Evolutionary conservation across 2,329 filamentous ascomycete species (phyloP).

Genomic region (Aspergillus oerlinghausenensis): DNA sequence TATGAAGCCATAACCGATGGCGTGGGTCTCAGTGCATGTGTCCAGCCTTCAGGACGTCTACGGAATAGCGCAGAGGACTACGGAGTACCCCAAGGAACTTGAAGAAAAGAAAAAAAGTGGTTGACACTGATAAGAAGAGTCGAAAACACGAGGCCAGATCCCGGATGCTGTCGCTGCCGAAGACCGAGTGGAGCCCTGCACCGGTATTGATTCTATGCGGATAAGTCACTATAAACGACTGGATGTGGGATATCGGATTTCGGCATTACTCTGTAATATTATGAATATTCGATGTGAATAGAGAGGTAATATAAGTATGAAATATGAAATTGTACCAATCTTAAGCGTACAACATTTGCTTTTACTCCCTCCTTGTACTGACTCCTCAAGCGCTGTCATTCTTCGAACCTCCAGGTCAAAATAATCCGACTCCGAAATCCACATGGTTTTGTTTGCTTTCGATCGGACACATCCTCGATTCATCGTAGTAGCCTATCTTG

Average conservation of each 20-base stretch:
- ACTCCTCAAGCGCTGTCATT: background rate
- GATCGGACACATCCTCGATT: background rate
- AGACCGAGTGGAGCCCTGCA: conserved; percentile 11
- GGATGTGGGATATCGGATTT: too few species aligned
- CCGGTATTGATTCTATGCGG: background rate
- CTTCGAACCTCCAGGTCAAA: background rate
- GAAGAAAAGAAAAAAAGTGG: background rate
- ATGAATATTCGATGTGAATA: too few species aligned
- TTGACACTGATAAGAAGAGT: background rate
- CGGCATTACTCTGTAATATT: too few species aligned
- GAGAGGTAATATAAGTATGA: too few species aligned
- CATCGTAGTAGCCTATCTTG: background rate
- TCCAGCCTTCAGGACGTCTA: background rate
- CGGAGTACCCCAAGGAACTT: background rate
- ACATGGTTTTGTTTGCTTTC: background rate
- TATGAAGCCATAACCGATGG: too few species aligned
- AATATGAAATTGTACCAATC: too few species aligned
- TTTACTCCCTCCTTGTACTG: background rate
- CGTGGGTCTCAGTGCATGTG: background rate
- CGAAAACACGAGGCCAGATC: conserved; percentile 13
- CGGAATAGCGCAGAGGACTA: too few species aligned
- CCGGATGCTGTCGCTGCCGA: conserved; percentile 16
- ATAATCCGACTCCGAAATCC: background rate
- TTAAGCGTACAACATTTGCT: background rate
- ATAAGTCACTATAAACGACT: too few species aligned